Evolutionary conservation across 2,329 filamentous ascomycete species (phyloP).

Genomic region (Epichloe elymi): DNA sequence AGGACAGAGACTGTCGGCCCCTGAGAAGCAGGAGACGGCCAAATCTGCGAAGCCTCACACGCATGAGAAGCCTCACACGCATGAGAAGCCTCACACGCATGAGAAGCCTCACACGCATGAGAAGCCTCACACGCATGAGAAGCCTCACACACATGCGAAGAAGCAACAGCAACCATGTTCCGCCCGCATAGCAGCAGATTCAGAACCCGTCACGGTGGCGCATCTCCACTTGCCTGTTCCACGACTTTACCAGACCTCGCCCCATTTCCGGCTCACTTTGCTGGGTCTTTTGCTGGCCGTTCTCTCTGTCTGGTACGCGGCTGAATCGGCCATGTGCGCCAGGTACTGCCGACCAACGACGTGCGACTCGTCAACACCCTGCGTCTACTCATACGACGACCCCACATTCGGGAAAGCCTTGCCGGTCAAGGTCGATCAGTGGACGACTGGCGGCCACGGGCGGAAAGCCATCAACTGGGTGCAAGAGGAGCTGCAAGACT

Average conservation of each 20-base stretch:
- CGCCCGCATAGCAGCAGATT: slow-evolving; percentile 8
- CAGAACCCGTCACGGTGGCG: slow-evolving; percentile 12
- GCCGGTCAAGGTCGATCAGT: slow-evolving; percentile 50
- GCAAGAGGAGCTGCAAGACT: slow-evolving; percentile 32
- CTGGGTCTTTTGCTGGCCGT: slow-evolving; percentile 33
- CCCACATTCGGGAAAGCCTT: slow-evolving; percentile 47
- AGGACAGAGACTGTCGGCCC: slow-evolving; percentile 13
- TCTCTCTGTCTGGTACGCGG: slow-evolving; percentile 36
- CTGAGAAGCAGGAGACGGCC: slow-evolving; percentile 2
- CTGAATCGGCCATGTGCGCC: slow-evolving; percentile 41
- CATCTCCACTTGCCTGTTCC: slow-evolving; percentile 33
- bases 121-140: no score
- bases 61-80: no score
- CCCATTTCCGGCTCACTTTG: slow-evolving; percentile 33
- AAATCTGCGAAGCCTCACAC: neutral
- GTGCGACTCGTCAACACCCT: slow-evolving; percentile 31
- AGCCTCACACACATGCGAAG: slow-evolving; percentile 1
- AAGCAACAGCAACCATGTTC: slow-evolving; percentile 2
- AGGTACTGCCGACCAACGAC: slow-evolving; percentile 40
- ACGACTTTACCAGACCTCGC: slow-evolving; percentile 29
- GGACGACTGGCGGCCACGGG: slow-evolving; percentile 39
- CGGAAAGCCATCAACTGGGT: slow-evolving; percentile 24
- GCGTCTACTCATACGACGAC: slow-evolving; percentile 43
- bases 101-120: neutral
- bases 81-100: neutral